Evolutionary conservation across 1,139 yeast species (phyloP).

Genomic region (Lodderomyces parapsilosis): DNA sequence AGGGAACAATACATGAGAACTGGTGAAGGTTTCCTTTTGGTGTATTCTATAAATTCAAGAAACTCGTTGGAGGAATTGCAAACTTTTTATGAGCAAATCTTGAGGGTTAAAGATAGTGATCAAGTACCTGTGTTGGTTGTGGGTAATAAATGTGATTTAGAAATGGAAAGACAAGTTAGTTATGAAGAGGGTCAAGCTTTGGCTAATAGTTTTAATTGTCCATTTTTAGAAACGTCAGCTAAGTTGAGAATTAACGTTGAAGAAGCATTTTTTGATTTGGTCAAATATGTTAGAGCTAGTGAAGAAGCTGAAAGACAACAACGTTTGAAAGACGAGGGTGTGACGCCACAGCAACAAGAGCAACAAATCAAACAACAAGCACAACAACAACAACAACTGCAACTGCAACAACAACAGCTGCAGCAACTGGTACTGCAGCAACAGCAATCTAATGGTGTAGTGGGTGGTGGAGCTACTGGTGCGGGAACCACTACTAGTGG

Average conservation of each 20-base stretch:
- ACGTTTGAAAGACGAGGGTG: conserved; percentile 1
- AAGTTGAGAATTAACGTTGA: conserved; percentile 92
- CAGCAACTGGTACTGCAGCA: conserved; percentile 11
- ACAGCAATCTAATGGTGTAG: conserved; percentile 4
- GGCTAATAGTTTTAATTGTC: conserved; percentile 72
- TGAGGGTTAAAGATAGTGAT: conserved; percentile 78
- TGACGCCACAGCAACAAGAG: conserved; percentile 5
- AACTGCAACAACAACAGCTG: conserved; percentile 4
- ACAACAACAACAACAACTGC: conserved; percentile 8
- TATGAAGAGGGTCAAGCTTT: conserved; percentile 79
- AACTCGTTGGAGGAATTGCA: conserved; percentile 78
- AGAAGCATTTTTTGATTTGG: conserved; percentile 80
- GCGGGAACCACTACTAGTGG: neutral
- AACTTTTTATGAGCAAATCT: conserved; percentile 78
- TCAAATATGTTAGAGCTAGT: conserved; percentile 50
- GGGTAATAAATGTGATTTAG: conserved; percentile 63
- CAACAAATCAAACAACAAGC: conserved; percentile 6
- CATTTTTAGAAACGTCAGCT: conserved; percentile 91
- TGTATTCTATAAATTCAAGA: conserved; percentile 78
- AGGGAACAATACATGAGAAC: conserved; percentile 93
- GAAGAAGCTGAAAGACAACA: conserved; percentile 9
- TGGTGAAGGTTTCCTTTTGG: conserved; percentile 86
- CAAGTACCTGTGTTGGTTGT: conserved; percentile 72
- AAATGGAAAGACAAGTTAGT: conserved; percentile 75
- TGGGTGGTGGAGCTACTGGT: neutral